phyloP scores from a whole-genome alignment of 768 basidiomycete species.

The Suillus discolor region DNA sequence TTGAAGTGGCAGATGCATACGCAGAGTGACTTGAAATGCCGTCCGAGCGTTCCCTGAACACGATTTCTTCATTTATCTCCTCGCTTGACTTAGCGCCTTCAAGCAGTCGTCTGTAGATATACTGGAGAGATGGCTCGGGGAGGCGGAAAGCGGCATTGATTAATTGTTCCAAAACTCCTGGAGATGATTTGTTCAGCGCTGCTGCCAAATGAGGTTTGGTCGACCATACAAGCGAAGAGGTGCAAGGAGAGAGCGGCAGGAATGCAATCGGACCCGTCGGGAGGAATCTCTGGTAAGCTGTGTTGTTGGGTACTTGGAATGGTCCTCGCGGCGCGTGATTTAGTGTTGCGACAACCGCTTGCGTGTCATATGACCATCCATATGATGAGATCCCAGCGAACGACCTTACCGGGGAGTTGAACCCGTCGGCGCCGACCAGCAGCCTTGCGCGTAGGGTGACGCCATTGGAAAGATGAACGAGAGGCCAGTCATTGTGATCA shows the following conservation, averaged over 20 bases:
- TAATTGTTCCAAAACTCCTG: constrained; percentile 66
- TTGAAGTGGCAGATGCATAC: constrained; percentile 50
- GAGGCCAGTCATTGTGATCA: constrained; percentile 72
- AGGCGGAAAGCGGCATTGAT: constrained; percentile 92
- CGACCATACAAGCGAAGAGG: constrained; percentile 94
- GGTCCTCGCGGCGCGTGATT: constrained; percentile 65
- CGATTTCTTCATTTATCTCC: constrained; percentile 62
- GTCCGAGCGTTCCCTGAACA: constrained; percentile 76
- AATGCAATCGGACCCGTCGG: constrained; percentile 96
- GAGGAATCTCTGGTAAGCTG: constrained; percentile 92
- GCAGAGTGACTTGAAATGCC: constrained; percentile 64
- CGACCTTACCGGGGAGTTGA: constrained; percentile 89
- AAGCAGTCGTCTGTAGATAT: constrained; percentile 63
- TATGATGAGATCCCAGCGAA: constrained; percentile 86
- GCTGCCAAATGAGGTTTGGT: constrained; percentile 75
- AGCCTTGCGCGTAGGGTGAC: constrained; percentile 69
- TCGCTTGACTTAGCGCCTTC: constrained; percentile 53
- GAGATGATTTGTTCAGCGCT: constrained; percentile 67
- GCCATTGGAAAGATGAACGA: constrained; percentile 73
- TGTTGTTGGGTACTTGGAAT: constrained; percentile 68
- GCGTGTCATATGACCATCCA: constrained; percentile 90
- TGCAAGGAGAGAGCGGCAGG: constrained; percentile 78
- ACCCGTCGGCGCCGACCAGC: constrained; percentile 92
- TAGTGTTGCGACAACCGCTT: constrained; percentile 90
- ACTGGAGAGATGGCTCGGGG: constrained; percentile 70